phyloP scores from a whole-genome alignment of 345 rosid species.

The Eucalyptus regnans region DNA sequence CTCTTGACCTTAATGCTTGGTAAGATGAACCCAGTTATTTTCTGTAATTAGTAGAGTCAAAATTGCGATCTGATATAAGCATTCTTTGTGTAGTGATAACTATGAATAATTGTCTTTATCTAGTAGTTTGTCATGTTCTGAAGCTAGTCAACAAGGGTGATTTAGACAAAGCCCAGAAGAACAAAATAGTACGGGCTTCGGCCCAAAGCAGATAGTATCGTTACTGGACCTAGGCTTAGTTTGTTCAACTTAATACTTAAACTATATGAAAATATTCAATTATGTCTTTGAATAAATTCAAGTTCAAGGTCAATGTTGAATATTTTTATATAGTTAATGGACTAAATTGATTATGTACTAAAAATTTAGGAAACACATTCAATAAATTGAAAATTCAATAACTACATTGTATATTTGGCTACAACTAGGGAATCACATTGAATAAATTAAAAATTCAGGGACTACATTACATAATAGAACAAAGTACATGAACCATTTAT shows the following conservation, averaged over 20 bases:
- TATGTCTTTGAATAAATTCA: neutral
- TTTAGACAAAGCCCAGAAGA: neutral
- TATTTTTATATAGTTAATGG: neutral
- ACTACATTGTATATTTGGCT: neutral
- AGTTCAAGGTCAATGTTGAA: neutral
- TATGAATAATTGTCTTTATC: neutral
- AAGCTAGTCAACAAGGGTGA: neutral
- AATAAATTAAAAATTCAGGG: too few species aligned
- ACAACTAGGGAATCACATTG: neutral
- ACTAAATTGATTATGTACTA: neutral
- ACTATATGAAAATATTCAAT: neutral
- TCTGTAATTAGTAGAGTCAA: neutral
- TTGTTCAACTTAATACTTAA: too few species aligned
- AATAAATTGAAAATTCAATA: too few species aligned
- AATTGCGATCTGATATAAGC: neutral
- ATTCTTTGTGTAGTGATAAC: neutral
- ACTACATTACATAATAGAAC: too few species aligned
- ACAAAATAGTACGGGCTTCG: too few species aligned
- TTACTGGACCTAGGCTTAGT: too few species aligned
- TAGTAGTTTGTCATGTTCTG: neutral
- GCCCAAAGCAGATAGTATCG: too few species aligned
- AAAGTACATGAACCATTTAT: neutral
- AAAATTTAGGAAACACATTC: too few species aligned
- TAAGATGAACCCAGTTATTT: neutral
- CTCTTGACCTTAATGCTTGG: neutral